Evolutionary conservation across 2,329 filamentous ascomycete species (phyloP).

Genomic region (Trichoderma sp.): DNA sequence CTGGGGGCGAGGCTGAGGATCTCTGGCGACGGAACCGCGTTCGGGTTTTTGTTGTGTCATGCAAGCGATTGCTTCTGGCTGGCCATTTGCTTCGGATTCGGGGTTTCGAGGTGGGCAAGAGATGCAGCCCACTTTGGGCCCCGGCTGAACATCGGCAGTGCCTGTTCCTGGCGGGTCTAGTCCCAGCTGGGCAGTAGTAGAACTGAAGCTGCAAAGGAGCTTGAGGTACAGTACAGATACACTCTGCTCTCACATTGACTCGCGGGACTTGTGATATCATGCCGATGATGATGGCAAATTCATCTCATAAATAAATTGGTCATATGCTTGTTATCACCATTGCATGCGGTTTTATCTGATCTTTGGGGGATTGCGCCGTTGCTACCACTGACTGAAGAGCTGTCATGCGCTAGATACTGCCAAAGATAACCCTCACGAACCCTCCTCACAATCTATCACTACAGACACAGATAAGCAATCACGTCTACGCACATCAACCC

Average conservation of each 20-base stretch:
- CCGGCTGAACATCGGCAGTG: slow-evolving; percentile 24
- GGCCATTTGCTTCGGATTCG: background rate
- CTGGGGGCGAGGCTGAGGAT: slow-evolving; percentile 5
- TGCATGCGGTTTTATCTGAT: background rate
- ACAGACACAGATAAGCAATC: slow-evolving; percentile 1
- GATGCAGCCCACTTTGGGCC: slow-evolving; percentile 20
- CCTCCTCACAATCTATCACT: background rate
- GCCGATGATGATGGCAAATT: no score
- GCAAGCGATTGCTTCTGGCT: slow-evolving; percentile 11
- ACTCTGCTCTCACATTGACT: no score
- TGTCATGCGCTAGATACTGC: background rate
- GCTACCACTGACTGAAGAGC: background rate
- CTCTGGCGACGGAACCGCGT: slow-evolving; percentile 25
- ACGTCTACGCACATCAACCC: background rate
- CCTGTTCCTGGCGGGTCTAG: background rate
- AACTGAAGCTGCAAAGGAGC: no score
- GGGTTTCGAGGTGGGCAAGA: slow-evolving; percentile 21
- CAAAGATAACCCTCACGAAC: background rate
- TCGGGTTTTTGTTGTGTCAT: slow-evolving; percentile 17
- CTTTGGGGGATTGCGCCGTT: background rate
- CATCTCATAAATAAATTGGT: background rate
- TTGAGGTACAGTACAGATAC: no score
- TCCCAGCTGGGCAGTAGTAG: no score
- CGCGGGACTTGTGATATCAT: no score
- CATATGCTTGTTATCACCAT: background rate